Evolutionary conservation across 1,284 basidiomycete genomes (phyloP).

Genomic region (Chalciporus sp.): DNA sequence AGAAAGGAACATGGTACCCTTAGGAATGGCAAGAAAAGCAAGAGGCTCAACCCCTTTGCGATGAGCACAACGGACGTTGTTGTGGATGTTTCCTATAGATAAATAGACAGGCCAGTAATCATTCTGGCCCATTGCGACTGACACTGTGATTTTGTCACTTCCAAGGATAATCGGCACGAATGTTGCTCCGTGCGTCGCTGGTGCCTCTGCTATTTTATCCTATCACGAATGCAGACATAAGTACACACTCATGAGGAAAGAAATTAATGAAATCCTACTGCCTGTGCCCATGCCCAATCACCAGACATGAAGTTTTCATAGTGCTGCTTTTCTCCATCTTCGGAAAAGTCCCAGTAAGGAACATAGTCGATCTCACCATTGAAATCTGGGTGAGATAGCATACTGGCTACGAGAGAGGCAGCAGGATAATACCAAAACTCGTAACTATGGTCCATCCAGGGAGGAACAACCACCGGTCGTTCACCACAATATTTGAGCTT

Average conservation of each 20-base stretch:
- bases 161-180: conserved; percentile 15
- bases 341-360: conserved; percentile 12
- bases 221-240: no score
- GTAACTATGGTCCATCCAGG: conserved; percentile 18
- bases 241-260: no score
- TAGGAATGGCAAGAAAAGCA: conserved; percentile 13
- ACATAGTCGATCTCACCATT: conserved; percentile 18
- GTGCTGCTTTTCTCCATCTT: not conserved
- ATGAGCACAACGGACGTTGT: conserved; percentile 6
- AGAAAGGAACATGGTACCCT: conserved; percentile 4
- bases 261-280: no score
- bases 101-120: conserved; percentile 19
- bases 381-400: conserved; percentile 17
- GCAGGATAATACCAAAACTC: conserved; percentile 14
- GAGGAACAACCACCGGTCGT: not conserved
- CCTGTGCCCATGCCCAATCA: no score
- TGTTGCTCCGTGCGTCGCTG: no score
- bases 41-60: conserved; percentile 1
- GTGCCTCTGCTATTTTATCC: no score
- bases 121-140: conserved; percentile 5
- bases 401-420: not conserved
- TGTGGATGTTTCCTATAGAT: conserved; percentile 16
- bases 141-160: conserved; percentile 16
- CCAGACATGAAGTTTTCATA: conserved; percentile 23
- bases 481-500: conserved; percentile 5